Evolutionary conservation across 1,284 basidiomycete species (phyloP), one percentile per base, ranked within the genome.

Genomic region (Ustilago trichophora): DNA sequence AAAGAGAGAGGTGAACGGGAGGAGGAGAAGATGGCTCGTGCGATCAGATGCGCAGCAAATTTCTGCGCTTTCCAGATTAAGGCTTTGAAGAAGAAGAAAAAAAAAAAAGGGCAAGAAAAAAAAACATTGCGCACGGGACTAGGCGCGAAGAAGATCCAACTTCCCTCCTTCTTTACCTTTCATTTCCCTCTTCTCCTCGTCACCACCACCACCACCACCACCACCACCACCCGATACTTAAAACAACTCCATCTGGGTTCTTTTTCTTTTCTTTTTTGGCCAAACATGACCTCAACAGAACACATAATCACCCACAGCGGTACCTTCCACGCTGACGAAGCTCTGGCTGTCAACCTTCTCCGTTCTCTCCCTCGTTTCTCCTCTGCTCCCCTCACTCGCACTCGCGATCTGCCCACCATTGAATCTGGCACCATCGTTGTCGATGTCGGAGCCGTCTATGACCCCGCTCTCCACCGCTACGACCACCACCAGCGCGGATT

Each of bases 401-500:
- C 88, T 38, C 87, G 95, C 48, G 92, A 97, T 80, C 88, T 90
- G 1, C 86, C 85, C 11, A 82, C 90, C 44, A 87, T 98, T 49
- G 89, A 90, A 65, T 86, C 87, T 4, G 93, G 93, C 76, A 89
- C 93, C 76, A 93, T 98, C 79, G 92, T 98, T 15, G 93, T 98
- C 31, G 95, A 98, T 81, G 95, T 98, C 51, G 95, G 96, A 15
- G 94, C 91, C 9, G 87, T 91, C 16, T 98, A 98, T 82, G 91
- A 94, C 58, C 87, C 89, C 73, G 84, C 83, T 45, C 87, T 85
- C 58, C 87, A 90, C 60, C 86, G 91, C 31, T 98, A 93, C 83
- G 95, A 98, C 82, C 95, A 98, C 80, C 95, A 98, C 80, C 96
- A 98, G 82, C 88, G 94, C 42, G 93, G 91, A 0, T 98, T 98